Base-by-base conservation (phyloP, 2,329 filamentous ascomycete genomes). In the Calonectria henricotiae region DNA sequence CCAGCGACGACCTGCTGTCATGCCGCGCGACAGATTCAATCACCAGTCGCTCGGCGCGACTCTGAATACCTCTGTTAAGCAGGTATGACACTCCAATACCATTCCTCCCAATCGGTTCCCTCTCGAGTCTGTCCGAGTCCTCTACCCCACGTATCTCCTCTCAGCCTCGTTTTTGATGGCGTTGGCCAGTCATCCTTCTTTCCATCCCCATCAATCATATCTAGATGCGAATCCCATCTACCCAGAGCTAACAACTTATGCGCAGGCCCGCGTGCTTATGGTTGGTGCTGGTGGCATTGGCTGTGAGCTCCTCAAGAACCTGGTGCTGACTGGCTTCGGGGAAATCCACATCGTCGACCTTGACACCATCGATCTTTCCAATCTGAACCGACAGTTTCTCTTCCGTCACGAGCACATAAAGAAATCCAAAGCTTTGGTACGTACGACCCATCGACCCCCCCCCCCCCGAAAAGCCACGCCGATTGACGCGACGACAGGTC, bases 331-430 rank as follows among this genome's bases (percentile, higher is more conserved):
- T 49, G 95, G 96, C 75, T 99, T 98, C 77, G 94, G 94, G 74
- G 93, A 98, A 84, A 91, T 98, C 62, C 94, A 98, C 82, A 92
- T 98, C 54, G 94, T 99, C 76, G 96, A 99, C 82, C 93, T 99
- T 70, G 96, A 99, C 82, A 99, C 96, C 1, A 98, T 99, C 84
- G 96, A 99, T 80, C 88, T 99, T 25, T 98, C 95, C 84, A 99
- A 99, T 80, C 89, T 99, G 62, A 99, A 99, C 78, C 93, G 96
- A 66, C 96, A 99, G 82, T 99, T 99, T 79, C 91, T 99, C 58
- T 99, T 99, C 83, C 90, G 95, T 71, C 93, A 96, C 78, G 95
- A 98, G 81, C 96, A 99, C 80, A 98, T 99, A 83, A 98, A 98
- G 83, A 98, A 98, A 82, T 91, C 96, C 1, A 99, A 99, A 81